A percentile compares a stretch with the other conserved stretches of the same genome.
Conservation (phyloP, 345 rosid genomes). For the Gossypium anomalum region DNA sequence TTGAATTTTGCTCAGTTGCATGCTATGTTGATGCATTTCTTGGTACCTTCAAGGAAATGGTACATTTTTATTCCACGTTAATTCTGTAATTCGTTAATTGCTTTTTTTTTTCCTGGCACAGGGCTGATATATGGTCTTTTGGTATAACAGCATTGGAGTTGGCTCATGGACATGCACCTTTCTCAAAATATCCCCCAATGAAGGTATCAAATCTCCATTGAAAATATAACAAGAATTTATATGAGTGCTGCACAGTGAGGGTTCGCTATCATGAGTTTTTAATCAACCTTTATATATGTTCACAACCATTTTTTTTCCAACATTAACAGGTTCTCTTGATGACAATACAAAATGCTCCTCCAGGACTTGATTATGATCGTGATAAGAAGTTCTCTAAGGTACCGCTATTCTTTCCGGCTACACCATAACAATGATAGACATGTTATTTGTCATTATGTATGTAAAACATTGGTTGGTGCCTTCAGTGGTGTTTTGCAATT, state of each 20-base stretch:
- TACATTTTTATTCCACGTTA: not conserved
- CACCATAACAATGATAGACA: slow-evolving; percentile 15
- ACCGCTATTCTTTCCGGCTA: slow-evolving; percentile 65
- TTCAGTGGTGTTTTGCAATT: not conserved
- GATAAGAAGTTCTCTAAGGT: slow-evolving; percentile 99
- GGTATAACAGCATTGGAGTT: slow-evolving; percentile 96
- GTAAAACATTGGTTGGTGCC: slow-evolving; percentile 12
- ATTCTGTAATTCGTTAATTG: slow-evolving; percentile 21
- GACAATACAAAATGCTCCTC: slow-evolving; percentile 99
- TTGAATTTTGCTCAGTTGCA: not conserved
- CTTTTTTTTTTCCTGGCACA: slow-evolving; percentile 25
- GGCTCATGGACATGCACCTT: slow-evolving; percentile 99
- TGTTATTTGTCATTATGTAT: not conserved
- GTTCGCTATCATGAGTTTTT: not conserved
- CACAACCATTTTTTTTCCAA: not conserved
- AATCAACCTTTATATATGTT: not conserved
- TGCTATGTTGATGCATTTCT: not conserved
- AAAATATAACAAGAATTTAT: not conserved
- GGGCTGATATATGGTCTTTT: slow-evolving; percentile 99
- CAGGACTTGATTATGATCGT: slow-evolving; percentile 96
- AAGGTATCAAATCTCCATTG: slow-evolving; percentile 47
- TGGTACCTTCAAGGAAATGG: not conserved
- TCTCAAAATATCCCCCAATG: slow-evolving; percentile 98
- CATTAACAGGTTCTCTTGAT: slow-evolving; percentile 74
- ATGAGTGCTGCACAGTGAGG: not conserved